Evolutionary conservation across 1,284 basidiomycete species (phyloP), one percentile per base, ranked within the genome.

Genomic region (Cerioporus squamosus): DNA sequence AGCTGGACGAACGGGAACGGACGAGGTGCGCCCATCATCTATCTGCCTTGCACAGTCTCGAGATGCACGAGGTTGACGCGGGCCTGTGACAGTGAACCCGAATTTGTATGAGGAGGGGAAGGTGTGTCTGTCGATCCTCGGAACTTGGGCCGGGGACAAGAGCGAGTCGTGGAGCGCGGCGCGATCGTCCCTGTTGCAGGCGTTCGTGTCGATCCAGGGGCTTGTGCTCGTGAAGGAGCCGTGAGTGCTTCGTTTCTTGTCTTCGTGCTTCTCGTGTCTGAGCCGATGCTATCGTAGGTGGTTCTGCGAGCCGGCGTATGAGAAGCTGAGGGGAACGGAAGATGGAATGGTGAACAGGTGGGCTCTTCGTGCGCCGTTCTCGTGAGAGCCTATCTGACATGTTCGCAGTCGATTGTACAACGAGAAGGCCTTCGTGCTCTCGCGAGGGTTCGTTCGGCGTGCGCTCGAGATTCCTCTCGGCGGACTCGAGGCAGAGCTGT

Each of bases 61-160:
- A 43, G 18, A 17, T 15, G 7, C 18, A 22, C 24, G 18, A 5
- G 31, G 26, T 40, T 47, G 36, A 48, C 38, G 49, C 23, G 18
- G 33, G 46, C 2, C 36, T 20, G 40, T 44, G 44, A 4, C 59
- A 89, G 88, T 91, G n/a, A 91, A 91, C 70, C 88, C 90, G 24
- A 97, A 98, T 74, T 76, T 97, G 48, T 98, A 98, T 68, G 94
- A 97, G 70, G 95, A 98, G 66, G 95, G 95, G 44, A 97, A 97
- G 73, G 94, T 98, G 40, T 98, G 95, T 69, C 74, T 98, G 49
- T 95, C 93, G 23, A 91, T 98, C 46, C 76, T 97, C 4, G 93
- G 93, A 18, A 97, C 95, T 0, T 98, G 95, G 95, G 83, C 87
- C 1, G 95, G 95, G 5, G 94, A 95, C 68, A 86, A 81, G 71